Evolutionary conservation across 768 basidiomycete species (phyloP), one percentile per base, ranked within the genome.

Genomic region (Rhodosporidiobolus odoratus): DNA sequence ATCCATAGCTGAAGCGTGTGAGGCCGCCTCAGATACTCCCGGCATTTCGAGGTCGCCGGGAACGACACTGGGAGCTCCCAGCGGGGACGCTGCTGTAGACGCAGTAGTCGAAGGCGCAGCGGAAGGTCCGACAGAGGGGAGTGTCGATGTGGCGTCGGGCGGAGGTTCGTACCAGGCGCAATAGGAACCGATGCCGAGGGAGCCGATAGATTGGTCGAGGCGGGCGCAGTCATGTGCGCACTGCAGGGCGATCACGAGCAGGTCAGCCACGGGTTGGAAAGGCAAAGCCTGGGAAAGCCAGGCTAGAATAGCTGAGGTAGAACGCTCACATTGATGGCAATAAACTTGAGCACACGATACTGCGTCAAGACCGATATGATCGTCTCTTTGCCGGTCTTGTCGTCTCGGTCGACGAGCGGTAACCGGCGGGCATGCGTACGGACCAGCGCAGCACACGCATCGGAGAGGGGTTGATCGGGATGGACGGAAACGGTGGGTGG

Each of bases 331-430:
- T 98, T 99, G 78, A 95, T 94, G 41, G 96, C 87, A 69, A 99
- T 94, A 80, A 97, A 98, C 80, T 98, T 98, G 81, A 99, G 88
- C 23, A 98, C 89, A 43, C 96, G 87, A 77, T 99, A 99, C 80
- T 98, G 96, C 0, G 96, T 99, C 66, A 99, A 82, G 8, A 98
- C 94, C 32, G 90, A 92, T 32, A 98, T 88, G 76, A 99, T 91
- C 52, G 97, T 88, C 81, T 98, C 93, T 63, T 95, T 92, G 15
- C 90, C 91, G 5, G 95, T 97, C 79, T 92, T 91, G 1, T 90
- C 85, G 78, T 98, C 96, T 69, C 86, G 84, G 77, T 98, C 96
- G 52, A 99, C 89, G 13, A 99, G 84, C 19, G 96, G 96, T 21
- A 98, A 83, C 37, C 96, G 88, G 50, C 95, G 87, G 2, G 96